Evolutionary conservation across 495 filamentous ascomycete genomes (phyloP), one percentile per base, ranked within the genome.

Genomic region (Hapsidospora chrysogenum): DNA sequence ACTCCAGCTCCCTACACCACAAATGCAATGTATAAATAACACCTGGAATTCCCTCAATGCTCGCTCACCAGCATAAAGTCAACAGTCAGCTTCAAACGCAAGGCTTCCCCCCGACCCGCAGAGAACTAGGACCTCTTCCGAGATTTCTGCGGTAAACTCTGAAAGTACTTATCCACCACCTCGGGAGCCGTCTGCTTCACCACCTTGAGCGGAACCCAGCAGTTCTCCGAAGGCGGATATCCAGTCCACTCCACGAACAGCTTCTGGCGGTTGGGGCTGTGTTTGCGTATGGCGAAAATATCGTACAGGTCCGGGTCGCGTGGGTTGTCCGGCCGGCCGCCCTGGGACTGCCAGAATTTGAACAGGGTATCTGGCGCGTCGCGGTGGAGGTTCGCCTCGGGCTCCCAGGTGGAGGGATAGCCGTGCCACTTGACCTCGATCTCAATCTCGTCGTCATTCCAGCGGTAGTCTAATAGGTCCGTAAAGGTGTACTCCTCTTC

Each of bases 221-320:
- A 8, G 2, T 19, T 22, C 23, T 36, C 33, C 11, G 33, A 27
- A 17, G n/a, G 33, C 9, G 22, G 20, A 7, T 17, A 36, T 9
- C 33, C 33, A 14, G 25, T 23, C 33, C 33, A 36, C 20, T 36
- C 33, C 0, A 36, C 22, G 4, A 28, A 14, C 1, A 36, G 22
- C 18, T 17, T 36, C n/a, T 9, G 22, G 14, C 33, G 21, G 13
- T 36, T 36, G n/a, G 8, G n/a, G 18, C 23, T 33, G 33, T 36
- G 33, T n/a, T 36, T 27, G 16, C 13, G 33, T n/a, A 36, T 36
- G 33, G 21, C 21, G 17, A 16, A 36, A 9, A 36, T 16, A n/a
- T 36, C 33, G 14, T 36, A 36, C 21, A 36, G 22, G 6, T 17
- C 33, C 23, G 20, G 21, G 4, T 36, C 22, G 9, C 2, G 14